Conservation (phyloP, 2,329 filamentous ascomycete species). For the Xylariaceae sp. region DNA sequence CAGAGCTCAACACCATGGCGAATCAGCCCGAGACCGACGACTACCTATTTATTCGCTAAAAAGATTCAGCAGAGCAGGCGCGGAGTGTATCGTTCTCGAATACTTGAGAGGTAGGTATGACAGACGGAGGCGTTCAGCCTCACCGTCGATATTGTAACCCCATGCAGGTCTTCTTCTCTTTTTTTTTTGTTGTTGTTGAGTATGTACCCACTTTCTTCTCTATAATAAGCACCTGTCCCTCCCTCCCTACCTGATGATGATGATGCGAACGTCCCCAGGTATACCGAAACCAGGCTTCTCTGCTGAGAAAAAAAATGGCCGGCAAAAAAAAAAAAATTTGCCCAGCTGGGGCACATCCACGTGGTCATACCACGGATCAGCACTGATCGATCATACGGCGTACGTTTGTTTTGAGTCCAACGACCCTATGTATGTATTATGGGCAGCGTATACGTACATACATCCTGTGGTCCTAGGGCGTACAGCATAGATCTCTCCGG, state of each 20-base stretch:
- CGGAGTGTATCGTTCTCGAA: constrained; percentile 4
- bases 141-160: constrained; percentile 18
- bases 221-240: background rate
- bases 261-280: background rate
- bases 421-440: background rate
- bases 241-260: background rate
- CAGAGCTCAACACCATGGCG: background rate
- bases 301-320: constrained; percentile 1
- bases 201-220: background rate
- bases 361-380: constrained; percentile 7
- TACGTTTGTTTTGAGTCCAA: no score
- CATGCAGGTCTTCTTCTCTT: constrained; percentile 1
- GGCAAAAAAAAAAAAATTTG: background rate
- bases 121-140: constrained; percentile 5
- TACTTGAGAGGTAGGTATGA: constrained; percentile 2
- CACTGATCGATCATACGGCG: no score
- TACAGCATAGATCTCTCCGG: constrained; percentile 10
- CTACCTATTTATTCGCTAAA: background rate
- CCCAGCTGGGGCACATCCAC: constrained; percentile 11
- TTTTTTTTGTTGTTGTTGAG: background rate
- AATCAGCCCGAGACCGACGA: background rate
- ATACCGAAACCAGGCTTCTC: background rate
- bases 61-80: background rate
- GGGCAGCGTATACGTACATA: background rate
- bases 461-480: constrained; percentile 1